Conservation (phyloP, 1,284 basidiomycete species). For the Cutaneotrichosporon sp. region DNA sequence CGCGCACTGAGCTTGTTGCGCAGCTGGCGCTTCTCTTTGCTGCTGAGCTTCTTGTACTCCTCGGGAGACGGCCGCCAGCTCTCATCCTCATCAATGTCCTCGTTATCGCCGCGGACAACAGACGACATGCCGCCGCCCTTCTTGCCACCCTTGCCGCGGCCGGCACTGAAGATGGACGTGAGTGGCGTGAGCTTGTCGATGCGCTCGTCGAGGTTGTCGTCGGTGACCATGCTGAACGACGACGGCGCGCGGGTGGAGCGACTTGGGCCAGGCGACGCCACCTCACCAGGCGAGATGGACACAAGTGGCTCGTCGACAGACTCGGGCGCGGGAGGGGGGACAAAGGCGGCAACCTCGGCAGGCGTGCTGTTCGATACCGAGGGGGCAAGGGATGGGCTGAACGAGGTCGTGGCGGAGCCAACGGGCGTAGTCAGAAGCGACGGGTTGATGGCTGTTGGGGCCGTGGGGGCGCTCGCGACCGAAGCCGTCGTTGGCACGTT, state of each 20-base stretch:
- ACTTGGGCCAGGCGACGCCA: slow-evolving; percentile 1
- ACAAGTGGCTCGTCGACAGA: slow-evolving; percentile 29
- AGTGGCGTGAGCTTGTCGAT: slow-evolving; percentile 42
- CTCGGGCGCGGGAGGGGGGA: slow-evolving; percentile 5
- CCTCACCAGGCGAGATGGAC: slow-evolving; percentile 25
- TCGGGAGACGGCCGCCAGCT: slow-evolving; percentile 58
- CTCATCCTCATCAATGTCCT: slow-evolving; percentile 47
- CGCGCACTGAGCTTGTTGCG: slow-evolving; percentile 95
- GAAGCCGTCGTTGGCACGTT: slow-evolving; percentile 9
- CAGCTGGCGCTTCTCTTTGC: slow-evolving; percentile 93
- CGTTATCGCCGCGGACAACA: slow-evolving; percentile 46
- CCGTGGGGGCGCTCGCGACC: not conserved
- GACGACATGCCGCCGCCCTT: slow-evolving; percentile 49
- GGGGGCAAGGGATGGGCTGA: slow-evolving; percentile 7
- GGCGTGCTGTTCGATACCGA: not conserved
- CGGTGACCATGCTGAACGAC: slow-evolving; percentile 7
- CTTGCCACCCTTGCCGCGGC: slow-evolving; percentile 48
- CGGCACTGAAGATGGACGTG: slow-evolving; percentile 44
- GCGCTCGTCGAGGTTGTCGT: slow-evolving; percentile 31
- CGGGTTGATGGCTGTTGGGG: slow-evolving; percentile 22
- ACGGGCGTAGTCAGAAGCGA: slow-evolving; percentile 18
- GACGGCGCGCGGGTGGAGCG: slow-evolving; percentile 25
- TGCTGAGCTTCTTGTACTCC: slow-evolving; percentile 90
- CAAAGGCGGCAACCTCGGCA: not conserved
- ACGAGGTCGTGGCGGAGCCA: not conserved